Evolutionary conservation across 495 filamentous ascomycete genomes (phyloP).

Genomic region (Penicillium desertorum): DNA sequence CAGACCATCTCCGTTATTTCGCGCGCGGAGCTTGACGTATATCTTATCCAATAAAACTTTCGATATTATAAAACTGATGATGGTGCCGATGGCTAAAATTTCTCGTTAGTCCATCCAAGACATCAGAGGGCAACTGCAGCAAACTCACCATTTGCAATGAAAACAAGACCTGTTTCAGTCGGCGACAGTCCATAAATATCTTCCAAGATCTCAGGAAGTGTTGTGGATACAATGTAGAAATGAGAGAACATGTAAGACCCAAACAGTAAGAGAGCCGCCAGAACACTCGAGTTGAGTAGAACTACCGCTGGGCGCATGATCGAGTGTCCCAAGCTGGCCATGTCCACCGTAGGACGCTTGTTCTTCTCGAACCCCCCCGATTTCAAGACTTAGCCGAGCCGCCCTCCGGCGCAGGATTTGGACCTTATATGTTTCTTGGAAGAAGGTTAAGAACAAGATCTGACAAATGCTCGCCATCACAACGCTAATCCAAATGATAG

Average conservation of each 20-base stretch:
- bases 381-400: background rate
- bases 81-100: background rate
- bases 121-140: background rate
- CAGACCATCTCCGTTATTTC: background rate
- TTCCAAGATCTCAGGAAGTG: background rate
- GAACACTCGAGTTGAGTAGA: background rate
- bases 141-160: slow-evolving; percentile 3
- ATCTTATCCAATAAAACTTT: background rate
- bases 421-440: background rate
- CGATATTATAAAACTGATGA: background rate
- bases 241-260: slow-evolving; percentile 2
- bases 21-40: background rate
- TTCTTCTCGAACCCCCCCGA: background rate
- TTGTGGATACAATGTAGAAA: slow-evolving; percentile 2
- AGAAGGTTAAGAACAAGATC: background rate
- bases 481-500: slow-evolving; percentile 2
- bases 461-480: slow-evolving; percentile 3
- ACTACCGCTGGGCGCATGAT: background rate
- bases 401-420: background rate
- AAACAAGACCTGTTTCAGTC: slow-evolving; percentile 1
- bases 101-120: background rate
- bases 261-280: background rate
- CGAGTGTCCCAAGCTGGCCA: background rate
- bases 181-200: slow-evolving; percentile 2
- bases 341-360: background rate